Evolutionary conservation across 2,329 filamentous ascomycete genomes (phyloP).

Genomic region (Thielaviopsis punctulata): DNA sequence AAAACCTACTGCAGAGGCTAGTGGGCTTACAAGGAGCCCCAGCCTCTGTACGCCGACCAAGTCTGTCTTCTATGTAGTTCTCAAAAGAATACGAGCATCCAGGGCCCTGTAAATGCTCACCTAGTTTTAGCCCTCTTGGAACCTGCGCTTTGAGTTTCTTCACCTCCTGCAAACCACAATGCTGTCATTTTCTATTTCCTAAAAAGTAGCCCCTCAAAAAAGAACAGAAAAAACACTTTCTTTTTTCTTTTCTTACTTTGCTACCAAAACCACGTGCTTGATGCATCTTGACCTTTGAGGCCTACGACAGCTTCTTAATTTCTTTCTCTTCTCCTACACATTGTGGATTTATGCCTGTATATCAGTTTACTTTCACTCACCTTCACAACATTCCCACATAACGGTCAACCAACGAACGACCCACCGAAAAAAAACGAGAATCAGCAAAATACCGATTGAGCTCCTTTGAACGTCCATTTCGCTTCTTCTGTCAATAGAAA

Average conservation of each 20-base stretch:
- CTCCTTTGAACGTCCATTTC: background rate
- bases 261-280: slow-evolving; percentile 5
- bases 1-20: background rate
- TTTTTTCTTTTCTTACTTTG: background rate
- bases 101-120: background rate
- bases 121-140: background rate
- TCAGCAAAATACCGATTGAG: background rate
- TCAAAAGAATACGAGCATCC: background rate
- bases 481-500: background rate
- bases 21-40: no score
- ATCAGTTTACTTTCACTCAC: background rate
- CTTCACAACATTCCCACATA: background rate
- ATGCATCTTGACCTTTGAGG: background rate
- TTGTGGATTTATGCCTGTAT: background rate
- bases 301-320: background rate
- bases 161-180: background rate
- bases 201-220: background rate
- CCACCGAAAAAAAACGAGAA: background rate
- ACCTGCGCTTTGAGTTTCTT: background rate
- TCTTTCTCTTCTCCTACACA: background rate
- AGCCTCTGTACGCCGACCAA: background rate
- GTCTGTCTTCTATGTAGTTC: background rate
- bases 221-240: background rate
- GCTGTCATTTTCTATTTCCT: background rate
- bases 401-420: background rate